Evolutionary conservation across 306 rosid species (phyloP), one percentile per base, ranked within the genome.

Genomic region (Geum urbanum): DNA sequence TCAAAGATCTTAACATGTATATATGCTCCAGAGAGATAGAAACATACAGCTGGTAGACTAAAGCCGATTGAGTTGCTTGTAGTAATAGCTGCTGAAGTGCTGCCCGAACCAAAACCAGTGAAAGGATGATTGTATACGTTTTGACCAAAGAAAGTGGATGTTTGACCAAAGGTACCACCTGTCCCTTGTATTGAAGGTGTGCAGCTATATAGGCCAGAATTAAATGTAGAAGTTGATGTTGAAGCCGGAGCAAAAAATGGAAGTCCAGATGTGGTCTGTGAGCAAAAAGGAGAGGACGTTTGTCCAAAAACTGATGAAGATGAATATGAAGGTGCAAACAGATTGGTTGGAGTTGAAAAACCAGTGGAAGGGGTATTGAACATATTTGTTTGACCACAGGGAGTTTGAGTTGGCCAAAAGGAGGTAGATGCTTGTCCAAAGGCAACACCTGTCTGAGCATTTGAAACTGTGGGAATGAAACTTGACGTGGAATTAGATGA

Each of bases 31-130:
- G 20, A 53, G 13, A 52, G 58, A 19, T 6, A 5, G 37, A 75
- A 12, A 85, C 92, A 76, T 79, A 87, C 96, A 74, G 81, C 12
- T 56, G 88, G 74, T 83, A 83, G 96, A 78, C 78, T 81, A 73
- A 85, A 94, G 66, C 80, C 81, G 41, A 79, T 39, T 56, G 72
- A 66, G 70, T 75, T 86, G 78, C 84, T 82, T 14, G 90, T 85
- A 58, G 82, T 32, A 55, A 47, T 53, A 53, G 59, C 83, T 27
- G 95, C 48, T 44, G 85, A 52, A 32, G 91, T 75, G 86, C 80
- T 77, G 16, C 92, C 73, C 66, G 87, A 89, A 72, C 76, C 84
- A 53, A 53, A 18, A 8, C 59, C 14, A 19, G 32, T 19, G 48
- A 90, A 79, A 27, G 90, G 88, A 58, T 76, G 59, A 69, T 8